These are phyloP conservation scores for Gaertneriomyces semiglobifer DNA, from an alignment of 192 early-diverging fungal species.

Conservation along the genomic window DNA sequence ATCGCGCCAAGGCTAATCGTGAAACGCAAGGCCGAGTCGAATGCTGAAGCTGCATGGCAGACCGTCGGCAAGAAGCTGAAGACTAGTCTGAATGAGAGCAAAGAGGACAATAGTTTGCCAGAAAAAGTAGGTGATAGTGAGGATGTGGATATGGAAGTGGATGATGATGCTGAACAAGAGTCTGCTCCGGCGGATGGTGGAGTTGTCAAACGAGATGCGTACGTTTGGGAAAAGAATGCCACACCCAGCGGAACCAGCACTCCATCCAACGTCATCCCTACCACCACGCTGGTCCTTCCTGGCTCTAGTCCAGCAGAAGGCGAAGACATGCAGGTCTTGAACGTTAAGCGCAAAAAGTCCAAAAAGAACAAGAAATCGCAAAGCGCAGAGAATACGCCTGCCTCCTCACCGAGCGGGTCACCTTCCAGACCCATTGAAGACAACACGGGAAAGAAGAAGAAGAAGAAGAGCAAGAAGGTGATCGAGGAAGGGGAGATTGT, in stretches of 20 bases:
- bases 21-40: slow-evolving; percentile 16
- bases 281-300: neutral
- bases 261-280: neutral
- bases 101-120: neutral
- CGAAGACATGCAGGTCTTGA: neutral
- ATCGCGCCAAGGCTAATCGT: slow-evolving; percentile 12
- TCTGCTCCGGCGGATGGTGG: neutral
- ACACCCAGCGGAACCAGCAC: neutral
- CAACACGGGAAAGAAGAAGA: neutral
- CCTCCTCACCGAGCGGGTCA: slow-evolving; percentile 2
- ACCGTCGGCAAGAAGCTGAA: neutral
- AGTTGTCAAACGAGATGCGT: too few relatives aligned
- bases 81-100: neutral
- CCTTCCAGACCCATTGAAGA: neutral
- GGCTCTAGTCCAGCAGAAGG: neutral
- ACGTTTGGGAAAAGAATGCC: too few relatives aligned
- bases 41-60: neutral
- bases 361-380: neutral
- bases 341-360: neutral
- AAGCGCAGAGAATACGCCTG: neutral
- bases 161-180: slow-evolving; percentile 6
- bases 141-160: slow-evolving; percentile 2
- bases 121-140: neutral
- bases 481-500: slow-evolving; percentile 1
- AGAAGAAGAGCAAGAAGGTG: slow-evolving; percentile 3